A percentile compares a stretch with the other conserved stretches of the same genome.
Conservation (phyloP, 1,284 basidiomycete species). For the Heterobasidion annosum region DNA sequence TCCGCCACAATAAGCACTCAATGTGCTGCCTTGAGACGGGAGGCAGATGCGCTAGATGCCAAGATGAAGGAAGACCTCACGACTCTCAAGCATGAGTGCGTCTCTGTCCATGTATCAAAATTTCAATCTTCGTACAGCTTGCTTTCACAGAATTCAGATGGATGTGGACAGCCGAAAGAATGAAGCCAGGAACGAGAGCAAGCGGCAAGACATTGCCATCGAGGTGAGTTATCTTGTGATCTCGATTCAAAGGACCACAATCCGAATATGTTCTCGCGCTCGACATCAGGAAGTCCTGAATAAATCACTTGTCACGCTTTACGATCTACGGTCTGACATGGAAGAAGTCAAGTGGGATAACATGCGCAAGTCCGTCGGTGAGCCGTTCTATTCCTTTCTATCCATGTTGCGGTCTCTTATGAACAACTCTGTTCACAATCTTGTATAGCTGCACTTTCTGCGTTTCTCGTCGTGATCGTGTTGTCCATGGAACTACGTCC, state of each 20-base stretch:
- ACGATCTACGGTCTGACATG: slow-evolving; percentile 80
- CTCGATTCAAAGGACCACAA: neutral
- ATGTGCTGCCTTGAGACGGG: slow-evolving; percentile 72
- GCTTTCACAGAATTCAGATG: slow-evolving; percentile 74
- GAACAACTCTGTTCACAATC: neutral
- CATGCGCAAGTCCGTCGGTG: slow-evolving; percentile 78
- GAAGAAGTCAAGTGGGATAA: slow-evolving; percentile 91
- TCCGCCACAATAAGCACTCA: slow-evolving; percentile 72
- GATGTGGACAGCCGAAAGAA: slow-evolving; percentile 93
- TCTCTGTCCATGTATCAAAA: slow-evolving; percentile 11
- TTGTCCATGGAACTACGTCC: slow-evolving; percentile 56
- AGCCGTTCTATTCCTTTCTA: slow-evolving; percentile 21
- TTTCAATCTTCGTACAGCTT: slow-evolving; percentile 1
- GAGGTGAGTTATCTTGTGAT: slow-evolving; percentile 48
- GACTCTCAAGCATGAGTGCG: slow-evolving; percentile 86
- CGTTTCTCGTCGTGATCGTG: slow-evolving; percentile 59
- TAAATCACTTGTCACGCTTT: slow-evolving; percentile 77
- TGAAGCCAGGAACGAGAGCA: slow-evolving; percentile 85
- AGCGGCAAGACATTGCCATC: slow-evolving; percentile 80
- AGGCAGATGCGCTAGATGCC: slow-evolving; percentile 81
- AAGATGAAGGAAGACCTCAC: slow-evolving; percentile 94
- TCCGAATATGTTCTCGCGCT: neutral
- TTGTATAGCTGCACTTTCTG: slow-evolving; percentile 51
- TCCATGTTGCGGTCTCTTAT: neutral
- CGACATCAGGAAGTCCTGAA: slow-evolving; percentile 68